Evolutionary conservation across 164 flowering plant genomes (phyloP), one percentile per base, ranked within the genome.

Genomic region (Magnolia changhungtana): DNA sequence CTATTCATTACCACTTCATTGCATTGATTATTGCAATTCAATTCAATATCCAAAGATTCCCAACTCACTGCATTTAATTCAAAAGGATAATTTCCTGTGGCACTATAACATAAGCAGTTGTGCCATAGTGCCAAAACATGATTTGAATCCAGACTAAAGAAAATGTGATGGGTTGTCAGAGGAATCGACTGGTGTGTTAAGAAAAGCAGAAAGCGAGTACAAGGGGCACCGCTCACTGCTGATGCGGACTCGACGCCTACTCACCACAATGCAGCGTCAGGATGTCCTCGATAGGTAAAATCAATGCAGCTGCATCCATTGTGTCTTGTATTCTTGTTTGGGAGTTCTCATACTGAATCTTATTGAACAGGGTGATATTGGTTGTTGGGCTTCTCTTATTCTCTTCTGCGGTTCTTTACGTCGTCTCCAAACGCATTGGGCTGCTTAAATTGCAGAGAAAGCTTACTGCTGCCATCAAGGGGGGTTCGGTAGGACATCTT

Each of bases 181-280:
- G 79, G 96, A 91, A 64, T 95, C 98, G 21, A 91, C 98, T 0
- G 87, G 87, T 71, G 93, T 92, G 31, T 69, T 95, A 74, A 82
- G 58, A 72, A 95, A 93, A 85, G 96, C 98, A 68, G 98, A 95
- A 80, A 88, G 86, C 79, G 98, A 95, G 78, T 95, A 90, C 84
- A 92, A 91, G 85, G 98, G 98, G 29, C 98, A 95, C 50, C 87
- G 94, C 55, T 93, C 96, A 0, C 79, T 95, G 83, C 80, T 95
- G 61, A 87, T 83, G 89, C 89, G 97, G 51, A 95, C 99, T 4
- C 81, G 97, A 58, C 86, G 85, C 80, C 87, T 95, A 24, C 95
- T 95, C 20, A 86, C 96, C 55, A 92, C 92, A 63, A 92, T 95
- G 98, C 87, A 85, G 74, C 97, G 95, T 9, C 94, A 95, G 82